phyloP scores from a whole-genome alignment of 2,329 filamentous ascomycete species.

The Aspergillus pseudoviridinutans region DNA sequence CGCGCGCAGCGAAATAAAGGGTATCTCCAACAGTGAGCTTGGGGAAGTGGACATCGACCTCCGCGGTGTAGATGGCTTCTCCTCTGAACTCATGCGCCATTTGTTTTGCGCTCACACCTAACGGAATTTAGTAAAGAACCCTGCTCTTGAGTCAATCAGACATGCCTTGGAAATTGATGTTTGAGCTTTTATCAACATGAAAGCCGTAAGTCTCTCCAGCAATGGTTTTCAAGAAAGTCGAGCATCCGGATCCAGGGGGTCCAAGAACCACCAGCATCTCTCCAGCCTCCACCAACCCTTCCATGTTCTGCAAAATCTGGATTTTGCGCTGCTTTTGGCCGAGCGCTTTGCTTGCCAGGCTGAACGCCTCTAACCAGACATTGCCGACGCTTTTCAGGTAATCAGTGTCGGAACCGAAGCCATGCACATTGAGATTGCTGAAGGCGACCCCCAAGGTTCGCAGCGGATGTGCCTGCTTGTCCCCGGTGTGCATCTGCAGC shows the following conservation, averaged over 20 bases:
- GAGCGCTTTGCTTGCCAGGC: background rate
- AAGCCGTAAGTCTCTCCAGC: slow-evolving; percentile 56
- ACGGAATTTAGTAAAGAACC: background rate
- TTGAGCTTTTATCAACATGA: background rate
- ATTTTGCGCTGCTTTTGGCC: slow-evolving; percentile 28
- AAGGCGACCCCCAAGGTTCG: slow-evolving; percentile 57
- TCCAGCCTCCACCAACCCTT: slow-evolving; percentile 48
- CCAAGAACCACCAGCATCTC: slow-evolving; percentile 40
- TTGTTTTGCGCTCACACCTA: slow-evolving; percentile 46
- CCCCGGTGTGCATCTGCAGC: slow-evolving; percentile 31
- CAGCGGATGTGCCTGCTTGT: slow-evolving; percentile 20
- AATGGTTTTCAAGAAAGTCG: slow-evolving; percentile 78
- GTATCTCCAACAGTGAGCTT: slow-evolving; percentile 70
- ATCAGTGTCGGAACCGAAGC: slow-evolving; percentile 62
- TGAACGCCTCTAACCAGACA: slow-evolving; percentile 44
- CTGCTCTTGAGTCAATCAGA: background rate
- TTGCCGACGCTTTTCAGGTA: slow-evolving; percentile 64
- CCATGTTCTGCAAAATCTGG: slow-evolving; percentile 50
- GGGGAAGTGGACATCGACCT: background rate
- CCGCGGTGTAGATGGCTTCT: slow-evolving; percentile 70
- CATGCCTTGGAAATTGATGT: background rate
- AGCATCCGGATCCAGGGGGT: slow-evolving; percentile 53
- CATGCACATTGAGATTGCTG: slow-evolving; percentile 61
- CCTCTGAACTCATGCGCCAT: slow-evolving; percentile 38
- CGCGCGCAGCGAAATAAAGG: slow-evolving; percentile 66